Percentiles rank a stretch among this genome's conserved stretches.
Conservation (phyloP, 2,329 filamentous ascomycete species). For the Aspergillus nomiae region DNA sequence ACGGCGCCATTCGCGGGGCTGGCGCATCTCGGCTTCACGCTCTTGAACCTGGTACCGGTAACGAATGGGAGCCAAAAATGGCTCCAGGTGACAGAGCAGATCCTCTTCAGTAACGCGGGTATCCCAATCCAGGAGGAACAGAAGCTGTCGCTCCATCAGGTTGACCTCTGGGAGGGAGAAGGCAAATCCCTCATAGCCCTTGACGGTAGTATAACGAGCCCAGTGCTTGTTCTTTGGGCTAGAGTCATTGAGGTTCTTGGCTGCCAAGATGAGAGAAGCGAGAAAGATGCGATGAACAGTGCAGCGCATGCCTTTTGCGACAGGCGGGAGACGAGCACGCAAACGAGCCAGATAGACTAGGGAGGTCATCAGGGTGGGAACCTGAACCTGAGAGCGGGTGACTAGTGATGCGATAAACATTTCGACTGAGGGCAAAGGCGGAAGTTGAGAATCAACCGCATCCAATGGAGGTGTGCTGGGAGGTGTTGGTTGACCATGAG, state of each 20-base stretch:
- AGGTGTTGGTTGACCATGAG: constrained; percentile 58
- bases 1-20: constrained; percentile 39
- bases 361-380: constrained; percentile 94
- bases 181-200: constrained; percentile 73
- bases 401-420: constrained; percentile 91
- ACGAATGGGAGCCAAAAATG: constrained; percentile 85
- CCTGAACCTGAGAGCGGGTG: constrained; percentile 91
- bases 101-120: constrained; percentile 82
- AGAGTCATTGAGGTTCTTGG: constrained; percentile 98
- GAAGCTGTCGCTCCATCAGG: constrained; percentile 98
- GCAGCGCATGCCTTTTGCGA: constrained; percentile 94
- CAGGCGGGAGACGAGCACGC: constrained; percentile 81
- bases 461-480: constrained; percentile 61
- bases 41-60: constrained; percentile 55
- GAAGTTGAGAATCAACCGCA: constrained; percentile 37
- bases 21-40: constrained; percentile 38
- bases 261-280: constrained; percentile 65
- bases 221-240: constrained; percentile 99
- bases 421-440: constrained; percentile 74
- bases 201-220: constrained; percentile 86
- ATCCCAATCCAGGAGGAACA: constrained; percentile 94
- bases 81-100: constrained; percentile 82
- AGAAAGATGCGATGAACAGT: constrained; percentile 98
- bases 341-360: constrained; percentile 90
- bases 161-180: constrained; percentile 97